These are phyloP conservation scores for Barbarea vulgaris DNA, from an alignment of 345 rosid genomes.

Conservation along the genomic window DNA sequence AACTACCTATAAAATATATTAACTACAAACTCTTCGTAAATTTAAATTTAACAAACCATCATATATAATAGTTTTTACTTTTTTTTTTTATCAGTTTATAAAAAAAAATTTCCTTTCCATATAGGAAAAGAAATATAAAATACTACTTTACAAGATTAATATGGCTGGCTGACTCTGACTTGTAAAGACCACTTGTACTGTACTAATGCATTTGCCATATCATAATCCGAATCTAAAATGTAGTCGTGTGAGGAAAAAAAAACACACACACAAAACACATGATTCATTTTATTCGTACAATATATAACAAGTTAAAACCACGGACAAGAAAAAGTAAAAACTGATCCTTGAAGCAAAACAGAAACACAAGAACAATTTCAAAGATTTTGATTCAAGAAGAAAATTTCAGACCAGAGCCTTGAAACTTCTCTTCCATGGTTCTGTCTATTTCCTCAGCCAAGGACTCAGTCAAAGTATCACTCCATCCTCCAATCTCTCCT, in stretches of 20 bases:
- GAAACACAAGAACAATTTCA: neutral
- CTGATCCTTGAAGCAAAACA: neutral
- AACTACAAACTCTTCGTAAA: too few species aligned
- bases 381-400: slow-evolving; percentile 18
- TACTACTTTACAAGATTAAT: neutral
- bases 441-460: slow-evolving; percentile 13
- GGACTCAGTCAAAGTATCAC: slow-evolving; percentile 34
- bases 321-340: neutral
- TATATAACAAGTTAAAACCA: neutral
- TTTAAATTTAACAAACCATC: too few species aligned
- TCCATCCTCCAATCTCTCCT: slow-evolving; percentile 44
- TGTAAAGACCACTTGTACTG: neutral
- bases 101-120: too few species aligned
- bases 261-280: neutral
- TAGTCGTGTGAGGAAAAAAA: too few species aligned
- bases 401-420: slow-evolving; percentile 11
- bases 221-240: too few species aligned
- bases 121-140: too few species aligned
- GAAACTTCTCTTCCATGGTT: slow-evolving; percentile 18
- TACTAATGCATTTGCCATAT: neutral
- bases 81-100: too few species aligned
- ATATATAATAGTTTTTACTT: too few species aligned
- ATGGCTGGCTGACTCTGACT: neutral
- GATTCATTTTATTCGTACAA: slow-evolving; percentile 3
- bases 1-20: too few species aligned